Evolutionary conservation across 2,329 filamentous ascomycete genomes (phyloP).

Genomic region (Pochonia chlamydosporia): DNA sequence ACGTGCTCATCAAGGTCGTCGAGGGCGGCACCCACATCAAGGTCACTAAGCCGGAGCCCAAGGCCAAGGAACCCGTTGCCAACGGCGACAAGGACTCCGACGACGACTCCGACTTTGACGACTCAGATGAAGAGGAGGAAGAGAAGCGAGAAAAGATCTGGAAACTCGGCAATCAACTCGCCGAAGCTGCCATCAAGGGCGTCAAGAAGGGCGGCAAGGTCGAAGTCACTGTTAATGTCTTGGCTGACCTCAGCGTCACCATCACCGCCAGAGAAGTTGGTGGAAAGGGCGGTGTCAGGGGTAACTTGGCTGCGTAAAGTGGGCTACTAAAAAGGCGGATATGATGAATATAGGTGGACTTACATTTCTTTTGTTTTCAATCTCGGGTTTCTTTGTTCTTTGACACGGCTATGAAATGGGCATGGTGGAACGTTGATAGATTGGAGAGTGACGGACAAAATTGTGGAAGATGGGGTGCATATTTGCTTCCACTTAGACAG

Average conservation of each 20-base stretch:
- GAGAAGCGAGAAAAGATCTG: conserved; percentile 86
- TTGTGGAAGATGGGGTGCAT: background rate
- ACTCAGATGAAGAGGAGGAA: conserved; percentile 73
- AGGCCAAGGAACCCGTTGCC: conserved; percentile 64
- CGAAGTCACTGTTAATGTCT: conserved; percentile 88
- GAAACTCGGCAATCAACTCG: conserved; percentile 78
- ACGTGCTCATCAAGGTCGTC: conserved; percentile 81
- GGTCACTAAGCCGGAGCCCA: conserved; percentile 80
- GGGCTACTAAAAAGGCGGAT: conserved; percentile 1
- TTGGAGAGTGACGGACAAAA: background rate
- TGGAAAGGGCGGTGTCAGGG: conserved; percentile 76
- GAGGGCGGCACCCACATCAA: conserved; percentile 91
- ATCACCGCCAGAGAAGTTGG: conserved; percentile 82
- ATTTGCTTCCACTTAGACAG: background rate
- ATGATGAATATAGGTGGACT: background rate
- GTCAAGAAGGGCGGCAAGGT: conserved; percentile 87
- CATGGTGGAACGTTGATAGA: background rate
- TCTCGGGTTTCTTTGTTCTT: background rate
- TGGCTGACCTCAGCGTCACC: conserved; percentile 70
- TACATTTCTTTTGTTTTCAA: background rate
- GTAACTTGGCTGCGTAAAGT: conserved; percentile 36
- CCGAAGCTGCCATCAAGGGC: conserved; percentile 77
- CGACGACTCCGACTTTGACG: conserved; percentile 55
- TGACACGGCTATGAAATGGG: background rate
- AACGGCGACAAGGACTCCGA: conserved; percentile 57